Percentiles rank a stretch among this genome's conserved stretches.
Conservation (phyloP, 2,329 filamentous ascomycete genomes). For the Rutstroemia sp. region DNA sequence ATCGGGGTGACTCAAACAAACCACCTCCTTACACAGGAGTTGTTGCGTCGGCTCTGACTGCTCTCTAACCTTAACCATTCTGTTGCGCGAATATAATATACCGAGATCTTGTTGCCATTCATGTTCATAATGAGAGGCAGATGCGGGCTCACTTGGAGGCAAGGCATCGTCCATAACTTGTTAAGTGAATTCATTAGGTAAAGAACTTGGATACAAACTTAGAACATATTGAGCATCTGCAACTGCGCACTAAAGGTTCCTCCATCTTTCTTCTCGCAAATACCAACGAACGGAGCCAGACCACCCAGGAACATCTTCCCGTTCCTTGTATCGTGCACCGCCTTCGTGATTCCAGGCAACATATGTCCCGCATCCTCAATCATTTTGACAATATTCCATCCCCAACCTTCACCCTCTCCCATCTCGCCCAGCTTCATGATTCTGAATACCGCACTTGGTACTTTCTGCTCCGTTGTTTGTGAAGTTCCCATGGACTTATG, state of each 20-base stretch:
- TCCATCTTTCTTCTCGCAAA: conserved; percentile 5
- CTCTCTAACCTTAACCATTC: too few species aligned
- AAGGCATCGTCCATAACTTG: too few species aligned
- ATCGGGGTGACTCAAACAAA: too few species aligned
- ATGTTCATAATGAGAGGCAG: too few species aligned
- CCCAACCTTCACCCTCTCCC: conserved; percentile 15
- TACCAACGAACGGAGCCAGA: not conserved
- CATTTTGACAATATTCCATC: conserved; percentile 24
- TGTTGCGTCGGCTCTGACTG: too few species aligned
- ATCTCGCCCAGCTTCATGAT: conserved; percentile 17
- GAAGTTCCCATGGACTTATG: conserved; percentile 18
- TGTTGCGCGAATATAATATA: too few species aligned
- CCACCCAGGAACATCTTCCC: conserved; percentile 29
- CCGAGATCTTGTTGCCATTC: too few species aligned
- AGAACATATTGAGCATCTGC: not conserved
- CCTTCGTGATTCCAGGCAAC: conserved; percentile 23
- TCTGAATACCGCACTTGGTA: conserved; percentile 22
- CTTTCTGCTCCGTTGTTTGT: conserved; percentile 17
- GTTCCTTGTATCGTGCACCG: conserved; percentile 28
- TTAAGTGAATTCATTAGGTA: too few species aligned
- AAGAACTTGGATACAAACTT: too few species aligned
- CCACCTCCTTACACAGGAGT: too few species aligned
- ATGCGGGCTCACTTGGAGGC: too few species aligned
- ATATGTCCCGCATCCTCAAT: conserved; percentile 31
- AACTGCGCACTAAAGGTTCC: not conserved